A percentile compares a stretch with the other conserved stretches of the same genome.
These are phyloP conservation scores for Phialophora tarda DNA, from an alignment of 2,329 filamentous ascomycete genomes.

Conservation along the genomic window DNA sequence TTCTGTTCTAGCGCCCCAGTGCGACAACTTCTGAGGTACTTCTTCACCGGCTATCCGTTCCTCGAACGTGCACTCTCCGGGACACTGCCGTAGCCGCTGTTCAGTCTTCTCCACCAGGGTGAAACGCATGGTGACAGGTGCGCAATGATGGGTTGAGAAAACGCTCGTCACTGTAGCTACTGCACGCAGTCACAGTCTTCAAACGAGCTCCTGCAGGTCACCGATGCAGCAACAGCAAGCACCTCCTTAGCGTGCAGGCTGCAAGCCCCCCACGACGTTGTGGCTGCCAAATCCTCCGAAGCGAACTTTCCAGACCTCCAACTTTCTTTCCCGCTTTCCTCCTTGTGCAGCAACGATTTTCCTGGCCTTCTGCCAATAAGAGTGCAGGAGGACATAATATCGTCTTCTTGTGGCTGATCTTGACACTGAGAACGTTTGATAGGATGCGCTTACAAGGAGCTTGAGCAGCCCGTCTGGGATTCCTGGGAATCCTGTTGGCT, in stretches of 20 bases:
- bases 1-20: constrained; percentile 2
- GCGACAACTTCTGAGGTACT: constrained; percentile 1
- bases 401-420: constrained; percentile 20
- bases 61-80: not conserved
- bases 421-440: constrained; percentile 25
- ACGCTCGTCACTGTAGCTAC: constrained; percentile 10
- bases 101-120: constrained; percentile 5
- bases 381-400: constrained; percentile 6
- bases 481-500: not conserved
- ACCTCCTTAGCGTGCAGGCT: constrained; percentile 11
- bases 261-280: constrained; percentile 10
- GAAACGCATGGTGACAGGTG: constrained; percentile 11
- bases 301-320: constrained; percentile 19
- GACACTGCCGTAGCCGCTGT: constrained; percentile 2
- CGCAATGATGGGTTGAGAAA: constrained; percentile 4
- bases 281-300: constrained; percentile 20
- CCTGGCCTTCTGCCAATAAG: constrained; percentile 20
- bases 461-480: not conserved
- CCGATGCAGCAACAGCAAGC: constrained; percentile 16
- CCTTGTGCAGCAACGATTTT: constrained; percentile 19
- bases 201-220: constrained; percentile 18
- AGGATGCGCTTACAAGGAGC: constrained; percentile 15
- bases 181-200: constrained; percentile 18
- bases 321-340: constrained; percentile 16
- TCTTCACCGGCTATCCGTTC: not conserved